phyloP scores from a whole-genome alignment of 345 rosid genomes.

The Aquilaria yunnanensis region DNA sequence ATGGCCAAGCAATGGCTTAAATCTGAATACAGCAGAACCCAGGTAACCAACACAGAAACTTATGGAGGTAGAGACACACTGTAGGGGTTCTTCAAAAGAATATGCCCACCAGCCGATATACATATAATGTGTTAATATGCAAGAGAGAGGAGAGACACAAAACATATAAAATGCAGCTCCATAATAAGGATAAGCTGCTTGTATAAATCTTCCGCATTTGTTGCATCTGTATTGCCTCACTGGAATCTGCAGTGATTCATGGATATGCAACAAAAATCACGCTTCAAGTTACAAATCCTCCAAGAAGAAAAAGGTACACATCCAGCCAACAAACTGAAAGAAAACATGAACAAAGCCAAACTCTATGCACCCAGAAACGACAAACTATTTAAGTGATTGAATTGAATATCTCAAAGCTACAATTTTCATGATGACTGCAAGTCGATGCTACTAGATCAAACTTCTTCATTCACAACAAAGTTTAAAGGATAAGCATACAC shows the following conservation, averaged over 20 bases:
- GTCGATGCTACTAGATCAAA: too few relatives aligned
- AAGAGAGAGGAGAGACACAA: slow-evolving; percentile 1
- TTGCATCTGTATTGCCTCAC: slow-evolving; percentile 74
- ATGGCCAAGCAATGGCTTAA: not conserved
- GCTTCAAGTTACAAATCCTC: not conserved
- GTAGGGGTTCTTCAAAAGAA: not conserved
- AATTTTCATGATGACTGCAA: too few relatives aligned
- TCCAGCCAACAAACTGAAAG: not conserved
- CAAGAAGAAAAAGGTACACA: not conserved
- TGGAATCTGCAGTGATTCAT: slow-evolving; percentile 50
- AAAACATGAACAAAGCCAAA: not conserved
- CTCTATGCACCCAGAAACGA: too few relatives aligned
- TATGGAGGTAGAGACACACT: too few relatives aligned
- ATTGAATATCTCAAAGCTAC: too few relatives aligned
- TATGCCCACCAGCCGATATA: not conserved
- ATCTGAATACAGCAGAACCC: not conserved
- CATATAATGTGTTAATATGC: too few relatives aligned
- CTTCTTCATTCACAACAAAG: too few relatives aligned
- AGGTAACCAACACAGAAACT: not conserved
- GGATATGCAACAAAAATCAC: not conserved
- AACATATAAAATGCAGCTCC: slow-evolving; percentile 67
- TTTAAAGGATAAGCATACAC: too few relatives aligned
- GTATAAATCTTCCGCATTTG: slow-evolving; percentile 69
- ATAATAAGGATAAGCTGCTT: slow-evolving; percentile 65
- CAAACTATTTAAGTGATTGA: too few relatives aligned